Conservation (phyloP, 768 basidiomycete species). For the Clitopilus hobsonii region DNA sequence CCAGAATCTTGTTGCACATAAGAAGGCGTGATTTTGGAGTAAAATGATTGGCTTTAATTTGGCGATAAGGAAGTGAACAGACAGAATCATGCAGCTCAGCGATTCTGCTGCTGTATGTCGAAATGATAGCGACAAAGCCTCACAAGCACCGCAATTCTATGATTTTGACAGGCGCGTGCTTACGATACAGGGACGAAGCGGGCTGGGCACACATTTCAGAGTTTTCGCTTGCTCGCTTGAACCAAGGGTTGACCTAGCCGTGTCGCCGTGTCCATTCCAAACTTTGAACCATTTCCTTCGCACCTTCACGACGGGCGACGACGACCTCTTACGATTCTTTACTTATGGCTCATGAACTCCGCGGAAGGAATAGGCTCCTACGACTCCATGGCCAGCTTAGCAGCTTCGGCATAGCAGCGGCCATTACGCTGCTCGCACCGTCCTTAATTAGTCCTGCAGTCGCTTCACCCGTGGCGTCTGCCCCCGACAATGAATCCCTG, state of each 20-base stretch:
- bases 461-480: slow-evolving; percentile 9
- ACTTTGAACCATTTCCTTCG: not conserved
- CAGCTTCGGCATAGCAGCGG: not conserved
- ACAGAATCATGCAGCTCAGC: not conserved
- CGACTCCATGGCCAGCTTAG: not conserved
- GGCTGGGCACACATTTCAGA: not conserved
- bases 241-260: not conserved
- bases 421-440: not conserved
- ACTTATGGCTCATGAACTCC: not conserved
- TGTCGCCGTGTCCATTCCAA: not conserved
- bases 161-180: not conserved
- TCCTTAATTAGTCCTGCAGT: slow-evolving; percentile 4
- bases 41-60: not conserved
- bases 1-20: too few species aligned
- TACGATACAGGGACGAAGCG: not conserved
- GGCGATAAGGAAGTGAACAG: not conserved
- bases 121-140: not conserved
- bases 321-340: not conserved
- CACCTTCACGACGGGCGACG: not conserved
- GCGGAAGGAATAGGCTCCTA: not conserved
- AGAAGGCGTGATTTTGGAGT: not conserved
- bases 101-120: not conserved
- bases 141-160: not conserved
- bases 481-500: not conserved
- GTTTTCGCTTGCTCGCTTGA: not conserved